Evolutionary conservation across 2,329 filamentous ascomycete species (phyloP).

Genomic region (Penicillium sp.): DNA sequence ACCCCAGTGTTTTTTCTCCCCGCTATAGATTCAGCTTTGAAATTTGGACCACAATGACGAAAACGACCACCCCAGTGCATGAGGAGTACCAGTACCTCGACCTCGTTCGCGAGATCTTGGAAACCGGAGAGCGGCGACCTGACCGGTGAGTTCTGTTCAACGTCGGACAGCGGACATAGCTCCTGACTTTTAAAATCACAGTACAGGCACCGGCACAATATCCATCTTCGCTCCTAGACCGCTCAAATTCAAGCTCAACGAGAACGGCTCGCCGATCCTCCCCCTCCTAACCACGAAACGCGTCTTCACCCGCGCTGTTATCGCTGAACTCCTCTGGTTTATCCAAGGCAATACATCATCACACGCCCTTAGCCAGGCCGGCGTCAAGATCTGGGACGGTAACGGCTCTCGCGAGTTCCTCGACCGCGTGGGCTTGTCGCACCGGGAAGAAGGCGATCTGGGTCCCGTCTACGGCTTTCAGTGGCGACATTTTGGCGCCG

Average conservation of each 20-base stretch:
- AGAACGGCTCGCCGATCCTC: conserved; percentile 66
- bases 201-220: conserved; percentile 87
- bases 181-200: not conserved
- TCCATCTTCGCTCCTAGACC: conserved; percentile 87
- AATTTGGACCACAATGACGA: not conserved
- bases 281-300: conserved; percentile 97
- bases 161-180: not conserved
- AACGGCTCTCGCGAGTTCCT: conserved; percentile 92
- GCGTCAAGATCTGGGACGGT: conserved; percentile 98
- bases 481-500: conserved; percentile 96
- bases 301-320: conserved; percentile 87
- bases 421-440: conserved; percentile 78
- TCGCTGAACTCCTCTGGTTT: conserved; percentile 97
- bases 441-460: conserved; percentile 85
- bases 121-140: conserved; percentile 82
- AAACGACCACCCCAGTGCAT: conserved; percentile 53
- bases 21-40: not conserved
- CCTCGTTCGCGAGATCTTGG: conserved; percentile 82
- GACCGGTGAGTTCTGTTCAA: conserved; percentile 59
- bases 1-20: not conserved
- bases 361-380: conserved; percentile 72
- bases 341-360: conserved; percentile 83
- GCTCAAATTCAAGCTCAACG: conserved; percentile 82
- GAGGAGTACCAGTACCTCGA: conserved; percentile 96
- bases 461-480: conserved; percentile 98